Evolutionary conservation across 192 early-diverging fungal species (phyloP), one percentile per base, ranked within the genome.

Genomic region (Anaeromyces robustus): DNA sequence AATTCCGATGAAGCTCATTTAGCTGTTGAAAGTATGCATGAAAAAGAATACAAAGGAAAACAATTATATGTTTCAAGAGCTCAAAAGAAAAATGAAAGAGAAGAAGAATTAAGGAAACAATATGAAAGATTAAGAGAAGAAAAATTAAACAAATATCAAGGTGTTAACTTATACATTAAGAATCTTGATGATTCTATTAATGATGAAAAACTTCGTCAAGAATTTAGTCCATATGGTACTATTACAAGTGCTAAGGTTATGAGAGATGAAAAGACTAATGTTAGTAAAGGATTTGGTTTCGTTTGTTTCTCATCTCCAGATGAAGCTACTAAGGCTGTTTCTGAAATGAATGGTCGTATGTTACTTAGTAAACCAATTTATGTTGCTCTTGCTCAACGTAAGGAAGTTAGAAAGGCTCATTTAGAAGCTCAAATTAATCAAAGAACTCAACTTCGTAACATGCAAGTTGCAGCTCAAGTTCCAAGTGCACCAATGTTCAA

Each of bases 281-380:
- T 84, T 39, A 95, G 95, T 84, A 94, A 95, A 85, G 96, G 97
- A 41, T 99, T 99, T 81, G 98, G 98, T 22, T 99, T 99, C 85
- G 98, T 99, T 30, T 99, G 98, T 92, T 99, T 96, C 91, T 94
- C 95, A n/a, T 92, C 94, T 39, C 96, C 98, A 77, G 97, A 98
- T 84, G 98, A 99, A 89, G 97, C 98, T 77, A 96, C 92, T 86
- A 96, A 96, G 91, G 98, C 98, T 80, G 95, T 96, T 77, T 93
- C 95, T 80, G 98, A 98, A 89, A 98, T 98, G 97, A 98, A 98
- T 89, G 94, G 95, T 81, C 93, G 95, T 82, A 95, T 98, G 90
- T 86, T 96, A 80, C 93, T 92, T 81, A 86, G 85, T 87, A 99
- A 99, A 91, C 98, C 98, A 78, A 93, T 99, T 83, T 99, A 98